phyloP scores from a whole-genome alignment of 169 alveolate genomes.

The Plasmodium adleri region DNA sequence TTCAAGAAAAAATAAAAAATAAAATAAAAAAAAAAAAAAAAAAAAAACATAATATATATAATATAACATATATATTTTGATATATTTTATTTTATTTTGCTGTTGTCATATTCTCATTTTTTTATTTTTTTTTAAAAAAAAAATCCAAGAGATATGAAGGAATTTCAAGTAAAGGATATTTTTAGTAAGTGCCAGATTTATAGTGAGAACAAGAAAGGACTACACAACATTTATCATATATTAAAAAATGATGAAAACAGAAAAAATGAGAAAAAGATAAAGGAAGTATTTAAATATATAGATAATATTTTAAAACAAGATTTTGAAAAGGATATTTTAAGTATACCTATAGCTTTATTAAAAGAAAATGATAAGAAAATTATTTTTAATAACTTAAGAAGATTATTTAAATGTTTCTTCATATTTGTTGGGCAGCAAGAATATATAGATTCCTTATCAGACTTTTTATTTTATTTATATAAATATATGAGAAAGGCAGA shows the following conservation, averaged over 20 bases:
- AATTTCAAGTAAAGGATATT: too few relatives aligned
- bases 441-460: slow-evolving; percentile 18
- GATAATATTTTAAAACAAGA: slow-evolving; percentile 15
- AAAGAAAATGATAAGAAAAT: slow-evolving; percentile 27
- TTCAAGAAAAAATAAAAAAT: too few relatives aligned
- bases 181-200: too few relatives aligned
- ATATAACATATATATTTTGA: too few relatives aligned
- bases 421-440: slow-evolving; percentile 9
- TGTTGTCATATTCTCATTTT: too few relatives aligned
- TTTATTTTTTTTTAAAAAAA: too few relatives aligned
- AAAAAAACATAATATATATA: too few relatives aligned
- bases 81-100: too few relatives aligned
- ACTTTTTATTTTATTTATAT: slow-evolving; percentile 47
- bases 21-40: too few relatives aligned
- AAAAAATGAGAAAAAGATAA: slow-evolving; percentile 16
- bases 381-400: slow-evolving; percentile 39
- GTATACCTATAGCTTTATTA: neutral
- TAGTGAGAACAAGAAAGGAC: too few relatives aligned
- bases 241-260: neutral
- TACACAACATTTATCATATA: neutral
- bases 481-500: slow-evolving; percentile 54
- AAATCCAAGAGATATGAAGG: too few relatives aligned
- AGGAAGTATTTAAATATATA: slow-evolving; percentile 25
- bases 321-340: slow-evolving; percentile 33
- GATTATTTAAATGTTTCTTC: slow-evolving; percentile 19